Evolutionary conservation across 75 land plant species (phyloP).

Genomic region (Gnetum montanum): DNA sequence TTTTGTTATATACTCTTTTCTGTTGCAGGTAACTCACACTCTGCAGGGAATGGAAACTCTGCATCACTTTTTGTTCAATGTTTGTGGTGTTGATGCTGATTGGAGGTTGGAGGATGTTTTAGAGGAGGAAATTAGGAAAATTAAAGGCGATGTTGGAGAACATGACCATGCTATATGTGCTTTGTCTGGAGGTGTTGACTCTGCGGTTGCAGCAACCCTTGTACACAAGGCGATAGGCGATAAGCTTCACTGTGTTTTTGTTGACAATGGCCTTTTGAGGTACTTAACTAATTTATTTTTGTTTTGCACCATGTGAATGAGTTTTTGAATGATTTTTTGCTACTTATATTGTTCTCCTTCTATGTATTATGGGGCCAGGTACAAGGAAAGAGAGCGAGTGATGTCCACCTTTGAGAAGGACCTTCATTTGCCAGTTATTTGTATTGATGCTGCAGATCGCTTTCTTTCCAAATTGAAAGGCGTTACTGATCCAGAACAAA

Average conservation of each 20-base stretch:
- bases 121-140: constrained; percentile 63
- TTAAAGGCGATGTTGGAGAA: constrained; percentile 51
- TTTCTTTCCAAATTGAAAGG: constrained; percentile 87
- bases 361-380: too few species aligned
- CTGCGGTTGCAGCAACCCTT: constrained; percentile 89
- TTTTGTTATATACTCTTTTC: too few species aligned
- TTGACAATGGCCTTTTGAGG: constrained; percentile 95
- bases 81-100: constrained; percentile 56
- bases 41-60: constrained; percentile 67
- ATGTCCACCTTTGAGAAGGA: constrained; percentile 79
- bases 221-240: constrained; percentile 93
- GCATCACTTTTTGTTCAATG: constrained; percentile 56
- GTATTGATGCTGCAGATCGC: constrained; percentile 72
- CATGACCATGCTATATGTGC: constrained; percentile 92
- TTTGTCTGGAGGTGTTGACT: constrained; percentile 94
- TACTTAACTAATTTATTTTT: too few species aligned
- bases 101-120: constrained; percentile 84
- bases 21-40: constrained; percentile 89
- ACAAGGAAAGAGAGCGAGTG: constrained; percentile 79
- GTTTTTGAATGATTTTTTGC: too few species aligned
- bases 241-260: constrained; percentile 86
- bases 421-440: constrained; percentile 85
- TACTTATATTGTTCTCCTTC: too few species aligned
- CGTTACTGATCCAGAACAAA: constrained; percentile 74
- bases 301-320: too few species aligned